Evolutionary conservation across 164 flowering plant species (phyloP).

Genomic region (Sextonia rubra): DNA sequence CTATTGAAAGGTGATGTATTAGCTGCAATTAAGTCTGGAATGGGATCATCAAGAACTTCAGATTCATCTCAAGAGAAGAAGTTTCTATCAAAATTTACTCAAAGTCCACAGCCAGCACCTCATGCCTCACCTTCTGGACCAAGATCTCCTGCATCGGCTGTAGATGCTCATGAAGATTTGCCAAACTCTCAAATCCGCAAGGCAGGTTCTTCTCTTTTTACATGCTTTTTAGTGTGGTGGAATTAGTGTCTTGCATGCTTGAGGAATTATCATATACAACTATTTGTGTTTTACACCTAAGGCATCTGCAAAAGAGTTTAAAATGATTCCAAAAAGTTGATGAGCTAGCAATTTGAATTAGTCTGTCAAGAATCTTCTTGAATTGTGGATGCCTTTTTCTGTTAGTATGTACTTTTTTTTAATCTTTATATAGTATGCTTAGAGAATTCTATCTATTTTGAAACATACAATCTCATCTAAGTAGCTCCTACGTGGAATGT

Average conservation of each 20-base stretch:
- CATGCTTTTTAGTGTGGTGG: neutral
- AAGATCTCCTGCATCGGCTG: constrained; percentile 27
- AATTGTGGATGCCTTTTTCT: neutral
- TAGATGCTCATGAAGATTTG: constrained; percentile 68
- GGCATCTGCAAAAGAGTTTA: neutral
- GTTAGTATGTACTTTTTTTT: too few relatives aligned
- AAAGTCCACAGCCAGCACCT: constrained; percentile 21
- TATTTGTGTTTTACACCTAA: neutral
- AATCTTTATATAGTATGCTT: too few relatives aligned
- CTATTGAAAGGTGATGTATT: constrained; percentile 88
- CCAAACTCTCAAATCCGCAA: constrained; percentile 95
- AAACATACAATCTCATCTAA: neutral
- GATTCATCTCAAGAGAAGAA: constrained; percentile 35
- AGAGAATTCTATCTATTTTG: neutral
- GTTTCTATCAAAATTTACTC: constrained; percentile 32
- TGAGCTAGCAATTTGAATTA: neutral
- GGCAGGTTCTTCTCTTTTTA: constrained; percentile 34
- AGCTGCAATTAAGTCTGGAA: constrained; percentile 79
- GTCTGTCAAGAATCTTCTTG: neutral
- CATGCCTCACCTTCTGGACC: constrained; percentile 28
- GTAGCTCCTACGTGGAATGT: neutral
- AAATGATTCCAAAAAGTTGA: neutral
- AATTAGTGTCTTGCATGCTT: too few relatives aligned
- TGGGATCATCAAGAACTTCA: constrained; percentile 32
- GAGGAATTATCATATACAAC: neutral